Base-by-base conservation (phyloP, 1,284 basidiomycete genomes). In the Sporisorium exsertum region DNA sequence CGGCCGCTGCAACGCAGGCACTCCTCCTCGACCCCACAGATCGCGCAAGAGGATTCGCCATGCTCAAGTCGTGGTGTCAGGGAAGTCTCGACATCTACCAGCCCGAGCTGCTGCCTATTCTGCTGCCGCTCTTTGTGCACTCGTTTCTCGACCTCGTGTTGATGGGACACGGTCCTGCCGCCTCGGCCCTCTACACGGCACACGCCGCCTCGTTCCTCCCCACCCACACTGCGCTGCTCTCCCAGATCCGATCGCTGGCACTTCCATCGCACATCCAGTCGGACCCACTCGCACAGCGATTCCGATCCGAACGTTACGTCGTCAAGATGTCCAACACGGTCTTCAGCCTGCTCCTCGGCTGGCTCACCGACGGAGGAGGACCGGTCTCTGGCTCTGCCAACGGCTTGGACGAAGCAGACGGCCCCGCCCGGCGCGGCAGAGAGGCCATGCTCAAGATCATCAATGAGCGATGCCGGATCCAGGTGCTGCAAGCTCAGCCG, bases 101-200 rank as follows among this genome's bases (percentile, higher is more conserved):
- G 60, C 94, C 94, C 65, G 95, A 99, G 86, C 92, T 99, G 77
- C 88, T 93, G 70, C 94, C 94, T 40, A 91, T 99, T 37, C 87
- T 97, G 18, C 95, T 95, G 82, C 97, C 97, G 5, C 92, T 99
- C 71, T 99, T 98, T 85, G 94, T 93, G 46, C 95, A 99, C 86
- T 97, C 97, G 82, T 98, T 96, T 86, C 89, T 99, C 37, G 95
- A 98, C 85, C 89, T 99, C 53, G 91, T 98, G 59, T 91, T 95
- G 81, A 91, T 92, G 71, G 94, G 94, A 5, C 94, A 93, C 86
- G 92, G 93, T 78, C 92, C 94, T 78, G 93, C 94, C 22, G 83
- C 81, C 16, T 88, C 91, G 32, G 88, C 89, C 45, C 95, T 97
- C 87, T 94, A 91, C 86, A 86, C 88, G 18, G 89, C 89, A 3